phyloP scores from a whole-genome alignment of 805 yeast species.

The Priceomyces medius region DNA sequence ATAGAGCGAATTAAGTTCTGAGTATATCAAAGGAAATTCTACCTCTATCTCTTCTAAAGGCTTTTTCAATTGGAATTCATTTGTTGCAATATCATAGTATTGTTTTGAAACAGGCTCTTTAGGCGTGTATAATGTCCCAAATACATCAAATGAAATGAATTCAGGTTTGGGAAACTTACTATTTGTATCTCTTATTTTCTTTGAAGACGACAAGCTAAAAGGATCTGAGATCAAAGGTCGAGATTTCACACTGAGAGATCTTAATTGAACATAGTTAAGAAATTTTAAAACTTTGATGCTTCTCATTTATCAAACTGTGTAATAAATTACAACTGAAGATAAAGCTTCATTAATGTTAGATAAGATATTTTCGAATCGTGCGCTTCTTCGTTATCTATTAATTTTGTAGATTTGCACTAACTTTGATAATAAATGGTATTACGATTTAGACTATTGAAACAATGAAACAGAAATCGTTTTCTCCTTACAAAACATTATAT shows the following conservation, averaged over 20 bases:
- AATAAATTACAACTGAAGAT: too few species aligned
- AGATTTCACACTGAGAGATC: neutral
- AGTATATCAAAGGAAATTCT: constrained; percentile 33
- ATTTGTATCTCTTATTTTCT: constrained; percentile 25
- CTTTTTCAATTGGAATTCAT: constrained; percentile 41
- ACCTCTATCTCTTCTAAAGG: constrained; percentile 21
- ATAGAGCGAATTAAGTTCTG: constrained; percentile 32
- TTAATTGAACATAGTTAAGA: neutral
- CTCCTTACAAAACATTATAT: too few species aligned
- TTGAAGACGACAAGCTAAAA: constrained; percentile 19
- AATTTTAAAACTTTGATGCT: neutral
- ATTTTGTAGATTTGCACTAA: too few species aligned
- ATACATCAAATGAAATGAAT: constrained; percentile 64
- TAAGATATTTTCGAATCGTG: too few species aligned
- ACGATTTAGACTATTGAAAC: too few species aligned
- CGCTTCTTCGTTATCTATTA: too few species aligned
- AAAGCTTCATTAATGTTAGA: too few species aligned
- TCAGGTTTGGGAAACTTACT: constrained; percentile 39
- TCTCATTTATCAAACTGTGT: too few species aligned
- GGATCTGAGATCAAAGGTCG: constrained; percentile 21
- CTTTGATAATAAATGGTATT: too few species aligned
- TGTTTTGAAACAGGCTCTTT: constrained; percentile 51
- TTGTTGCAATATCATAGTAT: constrained; percentile 47
- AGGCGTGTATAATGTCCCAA: constrained; percentile 64
- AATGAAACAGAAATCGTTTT: too few species aligned